Conservation (phyloP, 805 yeast genomes). For the Candida hungchunana region DNA sequence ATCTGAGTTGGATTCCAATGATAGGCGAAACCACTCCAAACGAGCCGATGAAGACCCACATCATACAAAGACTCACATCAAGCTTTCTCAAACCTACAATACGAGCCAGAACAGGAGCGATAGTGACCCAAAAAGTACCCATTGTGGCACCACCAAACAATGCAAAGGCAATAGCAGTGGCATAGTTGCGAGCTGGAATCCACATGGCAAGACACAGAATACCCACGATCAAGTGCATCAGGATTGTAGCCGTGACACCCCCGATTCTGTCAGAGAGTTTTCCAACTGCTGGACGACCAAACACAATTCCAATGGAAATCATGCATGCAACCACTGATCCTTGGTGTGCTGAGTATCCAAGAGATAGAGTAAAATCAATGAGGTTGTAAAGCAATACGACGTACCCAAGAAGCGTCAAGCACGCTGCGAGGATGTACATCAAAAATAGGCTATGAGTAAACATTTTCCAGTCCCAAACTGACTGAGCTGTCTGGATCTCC, state of each 20-base stretch:
- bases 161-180: constrained; percentile 51
- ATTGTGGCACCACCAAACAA: constrained; percentile 51
- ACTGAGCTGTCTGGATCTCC: constrained; percentile 32
- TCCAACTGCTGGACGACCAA: constrained; percentile 57
- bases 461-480: constrained; percentile 39
- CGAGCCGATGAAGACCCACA: constrained; percentile 49
- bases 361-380: constrained; percentile 53
- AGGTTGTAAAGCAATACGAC: constrained; percentile 55
- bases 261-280: constrained; percentile 47
- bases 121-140: constrained; percentile 59
- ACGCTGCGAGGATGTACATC: constrained; percentile 37
- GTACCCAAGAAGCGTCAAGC: constrained; percentile 54
- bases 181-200: constrained; percentile 54
- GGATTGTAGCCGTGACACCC: constrained; percentile 41
- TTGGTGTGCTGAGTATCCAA: constrained; percentile 52
- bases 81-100: constrained; percentile 51
- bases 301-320: constrained; percentile 52
- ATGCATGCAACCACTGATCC: constrained; percentile 60
- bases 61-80: constrained; percentile 45
- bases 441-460: constrained; percentile 39
- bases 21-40: constrained; percentile 56
- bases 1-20: constrained; percentile 50
- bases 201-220: constrained; percentile 46
- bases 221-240: constrained; percentile 36
- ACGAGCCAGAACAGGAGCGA: constrained; percentile 47